Evolutionary conservation across 1,284 basidiomycete species (phyloP), one percentile per base, ranked within the genome.

Genomic region (Boletus sp.): DNA sequence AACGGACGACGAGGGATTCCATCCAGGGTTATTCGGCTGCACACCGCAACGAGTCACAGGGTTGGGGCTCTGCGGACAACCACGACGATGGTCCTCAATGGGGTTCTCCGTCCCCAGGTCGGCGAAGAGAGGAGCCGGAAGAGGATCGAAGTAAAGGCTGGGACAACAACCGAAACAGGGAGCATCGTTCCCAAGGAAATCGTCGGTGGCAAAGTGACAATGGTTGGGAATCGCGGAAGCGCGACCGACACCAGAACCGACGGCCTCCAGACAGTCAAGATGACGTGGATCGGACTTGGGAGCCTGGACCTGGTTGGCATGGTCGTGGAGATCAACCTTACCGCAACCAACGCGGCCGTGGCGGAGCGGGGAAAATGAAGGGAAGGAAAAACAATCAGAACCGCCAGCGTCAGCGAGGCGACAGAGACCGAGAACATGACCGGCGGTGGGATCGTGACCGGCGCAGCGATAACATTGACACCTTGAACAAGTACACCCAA

Each of bases 401-500:
- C 49, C 70, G 72, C 46, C 75, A 71, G 52, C 74, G 81, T 42
- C 83, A 83, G 56, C 81, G 81, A 76, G 72, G 76, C 43, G 62
- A 65, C 44, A 58, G 5, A 37, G 64, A 68, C 34, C 60, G 65
- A 38, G 66, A 72, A 37, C 65, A 70, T 51, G 68, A 68, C 49
- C 64, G 71, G 17, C 67, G 71, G 44, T 71, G 72, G 55, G 75
- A 75, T 53, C 73, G 80, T 40, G 83, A 84, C 57, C 80, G 82
- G 74, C 73, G 77, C 48, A 73, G 72, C 38, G 82, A 85, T 48
- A 84, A 84, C n/a, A n/a, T n/a, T 49, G 74, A 75, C 17, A 77
- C 75, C 55, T 63, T 81, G 51, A 88, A 88, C 66, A 88, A 88
- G 86, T 88, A 60, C 30, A 77, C 64, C 33, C 43, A 43, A 39